Percentiles rank a stretch among this genome's conserved stretches.
Conservation (phyloP, 768 basidiomycete genomes). For the Naematelia aurantialba region DNA sequence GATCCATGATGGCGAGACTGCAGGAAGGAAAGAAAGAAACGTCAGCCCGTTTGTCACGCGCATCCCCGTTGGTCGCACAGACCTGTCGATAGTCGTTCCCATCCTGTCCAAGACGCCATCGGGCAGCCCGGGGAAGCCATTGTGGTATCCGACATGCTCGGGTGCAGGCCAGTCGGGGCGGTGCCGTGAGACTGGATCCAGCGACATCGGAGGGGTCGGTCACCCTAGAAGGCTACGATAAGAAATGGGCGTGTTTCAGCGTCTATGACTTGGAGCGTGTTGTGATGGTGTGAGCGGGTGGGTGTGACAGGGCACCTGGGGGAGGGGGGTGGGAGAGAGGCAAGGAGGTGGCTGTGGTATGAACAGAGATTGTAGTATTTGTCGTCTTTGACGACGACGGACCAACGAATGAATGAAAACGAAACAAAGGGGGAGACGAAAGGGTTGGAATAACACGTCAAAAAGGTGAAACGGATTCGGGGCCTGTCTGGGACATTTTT, state of each 20-base stretch:
- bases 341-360: too few relatives aligned
- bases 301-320: background rate
- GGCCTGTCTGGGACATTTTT: too few relatives aligned
- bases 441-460: too few relatives aligned
- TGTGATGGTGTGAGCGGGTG: background rate
- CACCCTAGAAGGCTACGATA: background rate
- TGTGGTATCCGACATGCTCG: background rate
- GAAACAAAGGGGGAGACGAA: too few relatives aligned
- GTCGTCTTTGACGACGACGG: too few relatives aligned
- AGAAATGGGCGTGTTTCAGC: background rate
- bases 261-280: background rate
- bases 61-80: background rate
- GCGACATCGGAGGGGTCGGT: background rate
- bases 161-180: background rate
- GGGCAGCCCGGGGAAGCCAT: background rate
- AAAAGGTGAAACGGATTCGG: too few relatives aligned
- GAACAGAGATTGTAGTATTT: too few relatives aligned
- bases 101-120: background rate
- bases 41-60: background rate
- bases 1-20: slow-evolving; percentile 9
- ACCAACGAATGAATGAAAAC: too few relatives aligned
- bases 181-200: background rate
- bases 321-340: too few relatives aligned
- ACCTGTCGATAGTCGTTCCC: background rate
- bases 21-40: background rate